phyloP scores from a whole-genome alignment of 352 stramenopile genomes.

The Globisporangium takayamanum region DNA sequence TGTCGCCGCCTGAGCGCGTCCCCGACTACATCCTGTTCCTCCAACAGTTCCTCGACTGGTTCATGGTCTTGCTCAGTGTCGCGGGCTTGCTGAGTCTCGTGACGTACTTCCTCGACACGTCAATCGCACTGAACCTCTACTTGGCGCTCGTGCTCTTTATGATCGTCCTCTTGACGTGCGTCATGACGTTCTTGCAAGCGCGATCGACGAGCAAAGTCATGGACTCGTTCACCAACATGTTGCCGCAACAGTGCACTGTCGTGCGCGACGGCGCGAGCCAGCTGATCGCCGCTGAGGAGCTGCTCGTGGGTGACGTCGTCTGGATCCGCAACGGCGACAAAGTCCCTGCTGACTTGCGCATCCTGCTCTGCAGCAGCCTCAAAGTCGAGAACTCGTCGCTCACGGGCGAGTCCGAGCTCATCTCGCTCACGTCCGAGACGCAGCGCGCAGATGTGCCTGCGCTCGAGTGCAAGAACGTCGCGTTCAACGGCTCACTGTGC shows the following conservation, averaged over 20 bases:
- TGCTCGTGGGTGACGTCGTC: conserved; percentile 46
- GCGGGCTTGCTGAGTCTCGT: conserved; percentile 30
- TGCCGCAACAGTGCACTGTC: conserved; percentile 30
- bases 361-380: conserved; percentile 39
- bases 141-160: conserved; percentile 32
- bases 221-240: conserved; percentile 50
- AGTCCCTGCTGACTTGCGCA: conserved; percentile 40
- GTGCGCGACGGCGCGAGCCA: conserved; percentile 37
- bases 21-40: conserved; percentile 36
- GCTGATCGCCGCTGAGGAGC: conserved; percentile 34
- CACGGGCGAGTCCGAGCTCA: conserved; percentile 46
- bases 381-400: conserved; percentile 67
- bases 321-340: conserved; percentile 46
- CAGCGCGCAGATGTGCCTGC: conserved; percentile 20
- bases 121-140: conserved; percentile 32
- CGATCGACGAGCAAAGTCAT: conserved; percentile 36
- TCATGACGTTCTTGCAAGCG: conserved; percentile 34
- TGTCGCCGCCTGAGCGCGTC: conserved; percentile 26
- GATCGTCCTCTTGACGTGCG: conserved; percentile 33
- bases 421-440: conserved; percentile 21
- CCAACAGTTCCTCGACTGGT: conserved; percentile 40
- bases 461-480: conserved; percentile 42
- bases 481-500: conserved; percentile 42
- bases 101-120: conserved; percentile 33
- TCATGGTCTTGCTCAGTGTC: conserved; percentile 31